Evolutionary conservation across 2,329 filamentous ascomycete genomes (phyloP).

Genomic region (Alternaria ethzedia): DNA sequence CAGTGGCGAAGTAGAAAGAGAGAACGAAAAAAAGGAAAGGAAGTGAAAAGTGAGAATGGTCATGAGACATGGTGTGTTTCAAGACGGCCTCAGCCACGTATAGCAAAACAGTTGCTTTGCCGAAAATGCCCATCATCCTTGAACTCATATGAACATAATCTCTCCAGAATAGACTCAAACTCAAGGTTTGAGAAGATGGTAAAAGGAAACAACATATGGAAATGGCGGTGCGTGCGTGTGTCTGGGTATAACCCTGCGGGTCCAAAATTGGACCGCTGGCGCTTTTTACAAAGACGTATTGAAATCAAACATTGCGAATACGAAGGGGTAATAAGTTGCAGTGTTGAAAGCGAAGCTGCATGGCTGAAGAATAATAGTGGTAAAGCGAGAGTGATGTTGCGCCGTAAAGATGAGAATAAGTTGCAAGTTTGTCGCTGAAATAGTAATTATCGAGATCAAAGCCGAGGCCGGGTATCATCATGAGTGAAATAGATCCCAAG

Average conservation of each 20-base stretch:
- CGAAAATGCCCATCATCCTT: constrained; percentile 2
- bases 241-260: constrained; percentile 27
- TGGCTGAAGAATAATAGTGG: constrained; percentile 19
- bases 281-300: constrained; percentile 28
- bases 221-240: constrained; percentile 1
- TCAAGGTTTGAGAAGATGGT: neutral
- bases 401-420: constrained; percentile 21
- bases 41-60: constrained; percentile 5
- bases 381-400: constrained; percentile 32
- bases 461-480: constrained; percentile 49
- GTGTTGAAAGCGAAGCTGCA: constrained; percentile 5
- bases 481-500: constrained; percentile 97
- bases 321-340: constrained; percentile 21
- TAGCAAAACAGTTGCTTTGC: neutral
- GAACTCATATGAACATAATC: neutral
- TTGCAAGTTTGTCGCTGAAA: constrained; percentile 7
- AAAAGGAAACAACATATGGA: constrained; percentile 10
- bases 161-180: neutral
- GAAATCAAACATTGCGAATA: constrained; percentile 9
- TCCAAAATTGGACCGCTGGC: constrained; percentile 31
- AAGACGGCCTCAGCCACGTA: constrained; percentile 13
- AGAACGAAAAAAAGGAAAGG: neutral
- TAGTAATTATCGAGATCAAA: constrained; percentile 15
- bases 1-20: neutral
- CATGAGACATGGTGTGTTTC: constrained; percentile 25